Conservation (phyloP, 345 rosid species). For the Angophora floribunda region DNA sequence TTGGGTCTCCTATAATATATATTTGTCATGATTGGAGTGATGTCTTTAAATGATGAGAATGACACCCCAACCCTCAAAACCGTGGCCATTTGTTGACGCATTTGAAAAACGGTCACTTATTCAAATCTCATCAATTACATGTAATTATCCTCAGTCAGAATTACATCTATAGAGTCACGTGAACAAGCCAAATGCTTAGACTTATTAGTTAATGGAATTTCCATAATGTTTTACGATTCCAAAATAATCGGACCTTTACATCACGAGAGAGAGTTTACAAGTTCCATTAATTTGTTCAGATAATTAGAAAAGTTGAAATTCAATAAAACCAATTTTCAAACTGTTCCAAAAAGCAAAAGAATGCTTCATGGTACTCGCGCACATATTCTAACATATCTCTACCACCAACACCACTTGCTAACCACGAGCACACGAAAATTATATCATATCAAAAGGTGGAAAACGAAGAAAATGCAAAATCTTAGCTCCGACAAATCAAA, state of each 20-base stretch:
- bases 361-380: not conserved
- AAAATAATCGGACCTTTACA: not conserved
- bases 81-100: not conserved
- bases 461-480: not conserved
- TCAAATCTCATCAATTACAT: not conserved
- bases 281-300: not conserved
- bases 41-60: not conserved
- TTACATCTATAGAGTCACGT: accelerated
- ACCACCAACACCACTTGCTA: not conserved
- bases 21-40: not conserved
- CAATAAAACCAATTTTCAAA: not conserved
- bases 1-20: not conserved
- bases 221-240: not conserved
- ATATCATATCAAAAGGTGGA: not conserved
- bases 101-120: too few species aligned
- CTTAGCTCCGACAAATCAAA: not conserved
- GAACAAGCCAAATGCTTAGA: not conserved
- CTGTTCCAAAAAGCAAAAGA: not conserved
- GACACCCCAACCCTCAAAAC: not conserved
- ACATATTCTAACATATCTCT: not conserved
- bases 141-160: not conserved
- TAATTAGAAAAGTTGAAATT: not conserved
- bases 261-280: not conserved
- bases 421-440: not conserved
- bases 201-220: not conserved